Percentiles rank a stretch among this genome's conserved stretches.
phyloP scores from a whole-genome alignment of 768 basidiomycete genomes.

The Suillus discolor region DNA sequence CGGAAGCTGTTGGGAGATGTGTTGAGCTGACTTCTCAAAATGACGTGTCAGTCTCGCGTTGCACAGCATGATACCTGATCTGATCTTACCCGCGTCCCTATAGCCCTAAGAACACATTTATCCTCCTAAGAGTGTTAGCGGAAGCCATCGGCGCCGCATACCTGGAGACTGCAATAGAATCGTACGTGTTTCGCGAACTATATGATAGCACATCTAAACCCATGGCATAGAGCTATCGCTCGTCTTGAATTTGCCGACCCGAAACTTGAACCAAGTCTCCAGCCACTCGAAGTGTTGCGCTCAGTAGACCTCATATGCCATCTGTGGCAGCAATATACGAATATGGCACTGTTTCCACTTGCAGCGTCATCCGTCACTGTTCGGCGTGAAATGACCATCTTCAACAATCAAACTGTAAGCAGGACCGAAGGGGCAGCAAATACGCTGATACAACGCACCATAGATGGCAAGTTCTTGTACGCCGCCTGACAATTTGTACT shows the following conservation, averaged over 20 bases:
- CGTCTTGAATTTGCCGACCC: constrained; percentile 74
- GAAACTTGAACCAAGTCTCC: constrained; percentile 80
- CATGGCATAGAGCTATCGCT: constrained; percentile 57
- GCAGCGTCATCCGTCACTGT: constrained; percentile 84
- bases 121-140: constrained; percentile 79
- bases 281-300: constrained; percentile 63
- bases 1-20: constrained; percentile 93
- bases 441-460: constrained; percentile 72
- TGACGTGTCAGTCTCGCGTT: constrained; percentile 69
- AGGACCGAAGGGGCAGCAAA: constrained; percentile 86
- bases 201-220: constrained; percentile 5
- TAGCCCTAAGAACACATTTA: constrained; percentile 89
- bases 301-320: constrained; percentile 87
- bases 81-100: constrained; percentile 12
- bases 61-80: background rate
- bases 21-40: constrained; percentile 82
- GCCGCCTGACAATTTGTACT: background rate
- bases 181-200: constrained; percentile 52
- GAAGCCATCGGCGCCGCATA: constrained; percentile 85
- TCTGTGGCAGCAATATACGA: constrained; percentile 96
- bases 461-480: constrained; percentile 63
- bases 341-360: constrained; percentile 86
- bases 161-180: constrained; percentile 89
- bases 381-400: constrained; percentile 90
- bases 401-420: constrained; percentile 86